Base-by-base conservation (phyloP, 495 filamentous ascomycete species). In the Schizothecium vesticola region DNA sequence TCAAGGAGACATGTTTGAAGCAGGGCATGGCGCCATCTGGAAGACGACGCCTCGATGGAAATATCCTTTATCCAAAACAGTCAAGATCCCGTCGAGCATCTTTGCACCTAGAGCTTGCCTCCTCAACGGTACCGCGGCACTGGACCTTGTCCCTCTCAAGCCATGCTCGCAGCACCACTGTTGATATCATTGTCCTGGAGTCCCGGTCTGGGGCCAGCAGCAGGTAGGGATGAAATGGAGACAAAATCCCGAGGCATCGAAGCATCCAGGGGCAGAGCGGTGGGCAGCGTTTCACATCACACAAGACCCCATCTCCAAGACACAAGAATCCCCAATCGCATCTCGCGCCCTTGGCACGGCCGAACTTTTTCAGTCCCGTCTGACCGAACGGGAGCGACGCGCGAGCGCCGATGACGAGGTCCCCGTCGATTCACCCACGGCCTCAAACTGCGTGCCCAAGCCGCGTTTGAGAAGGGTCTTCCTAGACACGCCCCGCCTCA, bases 201-300 rank as follows among this genome's bases (percentile, higher is more conserved):
- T 8, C 43, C 19, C 43, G 43, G 43, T n/a, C 43, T n/a, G 1
- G 43, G 43, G n/a, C n/a, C 43, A 51, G 19, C 13, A 19, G 31
- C 31, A 3, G 16, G 43, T 51, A n/a, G 19, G 16, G 36, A 51
- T 51, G 16, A 8, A 19, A 51, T 51, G 0, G 16, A 51, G 31
- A 24, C 3, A 31, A 24, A 24, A 2, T 21, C 9, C 28, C 43
- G n/a, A 28, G 55, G 23, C 51, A 29, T 33, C 22, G 7, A 24
- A 19, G 55, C 56, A 58, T 65, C 63, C 63, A 65, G 63, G 63
- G 63, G 63, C 25, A 25, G 28, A 24, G 55, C 23, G 61, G 61
- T 13, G 21, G 29, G 3, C 19, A 24, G 31, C 23, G 63, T 65
- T 65, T 65, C 63, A 65, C 55, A 51, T 51, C 19, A 6, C 1